Evolutionary conservation across 2,329 filamentous ascomycete species (phyloP).

Genomic region (Trichophyton schoenleinii): DNA sequence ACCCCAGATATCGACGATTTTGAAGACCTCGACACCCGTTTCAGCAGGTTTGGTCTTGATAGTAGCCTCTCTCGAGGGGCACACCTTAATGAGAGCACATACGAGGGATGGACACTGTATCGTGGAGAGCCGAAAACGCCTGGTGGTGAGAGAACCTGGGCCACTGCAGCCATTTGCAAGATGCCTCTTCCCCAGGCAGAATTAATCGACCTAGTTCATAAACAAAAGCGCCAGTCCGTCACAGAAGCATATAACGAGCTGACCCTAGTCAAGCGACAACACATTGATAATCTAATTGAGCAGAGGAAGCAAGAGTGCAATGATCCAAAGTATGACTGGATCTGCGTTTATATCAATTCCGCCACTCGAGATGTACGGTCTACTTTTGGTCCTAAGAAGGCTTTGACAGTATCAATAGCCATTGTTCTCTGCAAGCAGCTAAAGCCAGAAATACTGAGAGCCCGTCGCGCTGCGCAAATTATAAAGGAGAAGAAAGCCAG

Average conservation of each 20-base stretch:
- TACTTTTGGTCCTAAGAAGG: background rate
- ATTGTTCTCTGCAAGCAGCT: background rate
- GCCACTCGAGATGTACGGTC: slow-evolving; percentile 18
- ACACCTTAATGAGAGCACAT: slow-evolving; percentile 7
- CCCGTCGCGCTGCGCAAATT: background rate
- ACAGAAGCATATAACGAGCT: slow-evolving; percentile 22
- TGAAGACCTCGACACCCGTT: slow-evolving; percentile 6
- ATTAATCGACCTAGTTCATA: slow-evolving; percentile 21
- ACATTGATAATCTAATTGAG: slow-evolving; percentile 26
- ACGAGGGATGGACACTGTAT: slow-evolving; percentile 27
- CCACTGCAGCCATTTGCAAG: slow-evolving; percentile 17
- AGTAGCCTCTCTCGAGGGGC: background rate
- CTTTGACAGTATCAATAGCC: background rate
- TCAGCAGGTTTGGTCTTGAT: slow-evolving; percentile 10
- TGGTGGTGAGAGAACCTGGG: slow-evolving; percentile 24
- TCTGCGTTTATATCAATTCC: slow-evolving; percentile 25
- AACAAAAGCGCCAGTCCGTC: slow-evolving; percentile 19
- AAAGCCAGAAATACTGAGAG: background rate
- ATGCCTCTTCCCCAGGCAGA: slow-evolving; percentile 25
- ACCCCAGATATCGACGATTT: slow-evolving; percentile 5
- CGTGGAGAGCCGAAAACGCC: slow-evolving; percentile 20
- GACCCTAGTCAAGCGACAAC: slow-evolving; percentile 19
- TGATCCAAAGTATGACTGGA: slow-evolving; percentile 26
- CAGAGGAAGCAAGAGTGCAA: slow-evolving; percentile 18
- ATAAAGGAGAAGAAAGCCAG: background rate